phyloP scores from a whole-genome alignment of 306 rosid species.

The Fragaria nilgerrensis region DNA sequence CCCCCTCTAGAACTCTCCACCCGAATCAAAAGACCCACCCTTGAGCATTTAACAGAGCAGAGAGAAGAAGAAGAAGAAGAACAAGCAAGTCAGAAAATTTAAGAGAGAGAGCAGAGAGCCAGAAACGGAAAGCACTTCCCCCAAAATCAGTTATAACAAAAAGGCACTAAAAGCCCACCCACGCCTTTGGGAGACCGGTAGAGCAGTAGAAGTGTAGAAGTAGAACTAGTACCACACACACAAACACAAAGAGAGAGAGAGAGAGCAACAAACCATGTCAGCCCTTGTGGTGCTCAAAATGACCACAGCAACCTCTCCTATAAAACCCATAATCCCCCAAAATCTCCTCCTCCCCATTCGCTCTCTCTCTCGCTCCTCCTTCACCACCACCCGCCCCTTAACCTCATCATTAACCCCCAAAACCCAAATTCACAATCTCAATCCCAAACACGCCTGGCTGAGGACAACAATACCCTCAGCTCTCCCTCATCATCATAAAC shows the following conservation, averaged over 20 bases:
- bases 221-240: background rate
- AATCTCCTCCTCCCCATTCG: background rate
- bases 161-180: background rate
- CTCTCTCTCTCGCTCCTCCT: background rate
- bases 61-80: background rate
- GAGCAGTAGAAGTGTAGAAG: background rate
- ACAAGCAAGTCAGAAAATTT: too few species aligned
- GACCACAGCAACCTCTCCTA: slow-evolving; percentile 28
- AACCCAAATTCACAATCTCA: background rate
- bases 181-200: background rate
- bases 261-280: slow-evolving; percentile 1
- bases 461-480: slow-evolving; percentile 34
- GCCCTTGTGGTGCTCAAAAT: slow-evolving; percentile 20
- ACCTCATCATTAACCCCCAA: background rate
- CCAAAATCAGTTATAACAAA: too few species aligned
- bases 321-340: slow-evolving; percentile 6
- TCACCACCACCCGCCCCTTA: background rate
- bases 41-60: too few species aligned
- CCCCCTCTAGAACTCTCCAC: background rate
- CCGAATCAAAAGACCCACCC: background rate
- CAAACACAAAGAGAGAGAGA: background rate
- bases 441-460: slow-evolving; percentile 21
- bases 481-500: background rate
- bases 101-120: too few species aligned
- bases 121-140: too few species aligned